phyloP scores from a whole-genome alignment of 192 early-diverging fungal genomes.

The Lobulomyces angularis region DNA sequence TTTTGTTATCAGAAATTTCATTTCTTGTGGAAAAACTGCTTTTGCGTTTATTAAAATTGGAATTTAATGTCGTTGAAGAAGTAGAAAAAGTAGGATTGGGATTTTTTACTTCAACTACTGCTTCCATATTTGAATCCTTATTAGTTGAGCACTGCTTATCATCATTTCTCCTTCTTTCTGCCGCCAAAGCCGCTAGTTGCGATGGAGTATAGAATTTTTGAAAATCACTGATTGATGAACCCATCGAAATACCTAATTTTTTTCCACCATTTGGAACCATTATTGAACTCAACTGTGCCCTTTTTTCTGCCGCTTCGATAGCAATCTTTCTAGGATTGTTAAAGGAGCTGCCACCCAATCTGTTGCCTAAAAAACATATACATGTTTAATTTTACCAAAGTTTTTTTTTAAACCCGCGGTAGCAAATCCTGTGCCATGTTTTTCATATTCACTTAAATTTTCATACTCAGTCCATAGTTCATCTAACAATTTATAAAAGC shows the following conservation, averaged over 20 bases:
- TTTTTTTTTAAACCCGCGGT: too few species aligned
- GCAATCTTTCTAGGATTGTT: slow-evolving; percentile 27
- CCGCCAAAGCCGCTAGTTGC: slow-evolving; percentile 54
- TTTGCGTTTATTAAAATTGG: too few species aligned
- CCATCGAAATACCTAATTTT: slow-evolving; percentile 15
- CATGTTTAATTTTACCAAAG: too few species aligned
- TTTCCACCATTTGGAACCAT: slow-evolving; percentile 49
- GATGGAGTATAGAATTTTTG: slow-evolving; percentile 25
- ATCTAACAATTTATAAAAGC: slow-evolving; percentile 51
- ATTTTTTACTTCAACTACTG: too few species aligned
- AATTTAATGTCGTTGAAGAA: too few species aligned
- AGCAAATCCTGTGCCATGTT: slow-evolving; percentile 45
- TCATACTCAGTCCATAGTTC: slow-evolving; percentile 52
- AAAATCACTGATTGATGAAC: slow-evolving; percentile 10
- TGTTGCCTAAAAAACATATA: too few species aligned
- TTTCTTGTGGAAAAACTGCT: too few species aligned
- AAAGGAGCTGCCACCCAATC: slow-evolving; percentile 27
- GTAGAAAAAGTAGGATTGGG: too few species aligned
- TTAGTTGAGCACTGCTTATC: slow-evolving; percentile 55
- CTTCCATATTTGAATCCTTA: too few species aligned
- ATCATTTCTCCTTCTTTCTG: slow-evolving; percentile 51
- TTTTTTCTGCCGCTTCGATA: slow-evolving; percentile 42
- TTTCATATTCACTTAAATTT: slow-evolving; percentile 26
- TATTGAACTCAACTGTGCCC: slow-evolving; percentile 21
- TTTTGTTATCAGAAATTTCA: too few species aligned